Conservation (phyloP, 176 grass and related monocot genomes). For the Eragrostis curvula region DNA sequence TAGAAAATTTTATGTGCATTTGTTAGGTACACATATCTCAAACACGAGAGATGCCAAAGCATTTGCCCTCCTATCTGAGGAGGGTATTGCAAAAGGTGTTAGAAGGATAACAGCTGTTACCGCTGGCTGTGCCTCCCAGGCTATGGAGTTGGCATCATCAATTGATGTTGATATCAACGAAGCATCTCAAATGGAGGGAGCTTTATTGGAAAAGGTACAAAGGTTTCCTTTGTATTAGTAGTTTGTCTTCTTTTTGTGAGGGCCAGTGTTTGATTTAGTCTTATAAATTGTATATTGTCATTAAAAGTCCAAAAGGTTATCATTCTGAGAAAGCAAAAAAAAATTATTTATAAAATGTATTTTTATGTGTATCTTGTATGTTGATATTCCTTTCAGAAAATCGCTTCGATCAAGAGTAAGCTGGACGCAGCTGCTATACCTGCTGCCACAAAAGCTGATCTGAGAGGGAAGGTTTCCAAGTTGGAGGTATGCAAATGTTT, state of each 20-base stretch:
- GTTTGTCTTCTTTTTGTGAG: constrained; percentile 4
- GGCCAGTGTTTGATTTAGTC: neutral
- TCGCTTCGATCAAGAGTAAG: constrained; percentile 77
- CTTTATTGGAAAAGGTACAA: constrained; percentile 73
- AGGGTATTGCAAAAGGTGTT: constrained; percentile 95
- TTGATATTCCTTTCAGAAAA: constrained; percentile 61
- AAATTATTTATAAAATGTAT: neutral
- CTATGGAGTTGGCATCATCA: constrained; percentile 68
- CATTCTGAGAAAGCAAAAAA: neutral
- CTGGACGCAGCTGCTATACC: constrained; percentile 86
- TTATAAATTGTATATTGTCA: neutral
- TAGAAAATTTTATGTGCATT: constrained; percentile 24
- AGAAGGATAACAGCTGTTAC: constrained; percentile 93
- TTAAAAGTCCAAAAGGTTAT: neutral
- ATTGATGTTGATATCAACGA: constrained; percentile 63
- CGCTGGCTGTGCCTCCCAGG: constrained; percentile 63
- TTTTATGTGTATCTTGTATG: neutral
- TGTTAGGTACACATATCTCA: constrained; percentile 84
- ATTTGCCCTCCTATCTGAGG: constrained; percentile 88
- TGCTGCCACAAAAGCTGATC: constrained; percentile 82
- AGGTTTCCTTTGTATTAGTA: neutral
- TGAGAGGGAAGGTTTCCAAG: constrained; percentile 75
- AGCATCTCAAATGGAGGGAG: constrained; percentile 59
- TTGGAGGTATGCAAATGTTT: constrained; percentile 68
- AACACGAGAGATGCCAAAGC: constrained; percentile 84